These are phyloP conservation scores for Pythium coloratum DNA, from an alignment of 352 stramenopile genomes.

Conservation along the genomic window DNA sequence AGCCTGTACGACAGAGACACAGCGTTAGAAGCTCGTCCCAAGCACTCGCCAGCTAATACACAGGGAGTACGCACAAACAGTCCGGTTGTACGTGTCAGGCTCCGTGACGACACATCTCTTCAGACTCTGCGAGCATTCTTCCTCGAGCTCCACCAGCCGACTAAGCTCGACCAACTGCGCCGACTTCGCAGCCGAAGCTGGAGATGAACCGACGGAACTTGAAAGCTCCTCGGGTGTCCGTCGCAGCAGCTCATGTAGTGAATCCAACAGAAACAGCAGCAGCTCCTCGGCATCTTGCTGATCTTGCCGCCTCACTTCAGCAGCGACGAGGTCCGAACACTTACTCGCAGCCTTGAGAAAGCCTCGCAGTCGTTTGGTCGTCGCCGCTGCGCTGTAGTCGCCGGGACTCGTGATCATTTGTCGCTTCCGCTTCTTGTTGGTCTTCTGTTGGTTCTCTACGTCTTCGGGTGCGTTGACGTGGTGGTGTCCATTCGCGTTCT, in stretches of 20 bases:
- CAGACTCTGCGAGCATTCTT: conserved; percentile 27
- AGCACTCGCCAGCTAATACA: neutral
- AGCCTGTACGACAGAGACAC: conserved; percentile 29
- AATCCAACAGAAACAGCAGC: conserved; percentile 67
- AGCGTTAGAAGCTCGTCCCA: neutral
- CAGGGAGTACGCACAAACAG: conserved; percentile 47
- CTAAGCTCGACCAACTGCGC: conserved; percentile 9
- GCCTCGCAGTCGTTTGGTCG: conserved; percentile 23
- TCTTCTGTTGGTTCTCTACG: neutral
- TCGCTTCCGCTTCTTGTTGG: conserved; percentile 22
- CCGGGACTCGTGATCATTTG: conserved; percentile 4
- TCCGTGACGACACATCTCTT: conserved; percentile 34
- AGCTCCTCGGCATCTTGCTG: conserved; percentile 85
- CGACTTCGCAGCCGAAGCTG: neutral
- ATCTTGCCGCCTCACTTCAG: conserved; percentile 43
- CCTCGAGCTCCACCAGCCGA: conserved; percentile 31
- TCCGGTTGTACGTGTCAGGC: conserved; percentile 55
- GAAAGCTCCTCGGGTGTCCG: neutral
- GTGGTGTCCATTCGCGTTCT: neutral
- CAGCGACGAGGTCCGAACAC: conserved; percentile 52
- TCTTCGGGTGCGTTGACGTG: neutral
- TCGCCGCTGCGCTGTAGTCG: conserved; percentile 12
- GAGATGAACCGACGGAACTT: neutral
- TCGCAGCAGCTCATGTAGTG: conserved; percentile 56
- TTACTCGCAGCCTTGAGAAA: conserved; percentile 42